Evolutionary conservation across 2,329 filamentous ascomycete species (phyloP).

Genomic region (Hymenoscyphus salicellus): DNA sequence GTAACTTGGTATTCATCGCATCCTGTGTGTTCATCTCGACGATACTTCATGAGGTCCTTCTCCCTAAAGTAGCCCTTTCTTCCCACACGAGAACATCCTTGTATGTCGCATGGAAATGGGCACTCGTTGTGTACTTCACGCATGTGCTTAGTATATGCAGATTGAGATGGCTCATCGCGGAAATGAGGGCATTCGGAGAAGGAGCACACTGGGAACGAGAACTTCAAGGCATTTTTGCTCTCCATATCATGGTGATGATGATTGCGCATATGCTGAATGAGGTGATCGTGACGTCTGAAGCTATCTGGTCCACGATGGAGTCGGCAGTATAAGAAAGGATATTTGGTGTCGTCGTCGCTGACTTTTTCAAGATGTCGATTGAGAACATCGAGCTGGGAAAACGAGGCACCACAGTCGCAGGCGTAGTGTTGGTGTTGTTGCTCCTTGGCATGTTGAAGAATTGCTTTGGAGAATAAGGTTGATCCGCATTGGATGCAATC

Average conservation of each 20-base stretch:
- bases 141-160: slow-evolving; percentile 39
- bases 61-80: slow-evolving; percentile 24
- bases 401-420: slow-evolving; percentile 30
- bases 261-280: slow-evolving; percentile 38
- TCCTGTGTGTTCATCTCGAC: slow-evolving; percentile 11
- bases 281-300: slow-evolving; percentile 40
- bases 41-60: slow-evolving; percentile 25
- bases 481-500: slow-evolving; percentile 18
- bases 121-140: slow-evolving; percentile 38
- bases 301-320: slow-evolving; percentile 35
- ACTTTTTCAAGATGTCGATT: slow-evolving; percentile 31
- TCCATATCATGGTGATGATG: slow-evolving; percentile 38
- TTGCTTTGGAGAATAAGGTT: slow-evolving; percentile 7
- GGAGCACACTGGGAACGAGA: slow-evolving; percentile 17
- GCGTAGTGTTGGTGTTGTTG: slow-evolving; percentile 19
- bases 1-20: slow-evolving; percentile 2
- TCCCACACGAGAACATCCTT: slow-evolving; percentile 30
- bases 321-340: slow-evolving; percentile 37
- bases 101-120: slow-evolving; percentile 35
- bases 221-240: neutral
- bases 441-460: slow-evolving; percentile 19
- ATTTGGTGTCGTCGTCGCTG: slow-evolving; percentile 18
- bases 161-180: slow-evolving; percentile 15
- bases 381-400: slow-evolving; percentile 33
- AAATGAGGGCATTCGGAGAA: slow-evolving; percentile 15